phyloP scores from a whole-genome alignment of 805 yeast species.

The Sugiyamaella marilandica region DNA sequence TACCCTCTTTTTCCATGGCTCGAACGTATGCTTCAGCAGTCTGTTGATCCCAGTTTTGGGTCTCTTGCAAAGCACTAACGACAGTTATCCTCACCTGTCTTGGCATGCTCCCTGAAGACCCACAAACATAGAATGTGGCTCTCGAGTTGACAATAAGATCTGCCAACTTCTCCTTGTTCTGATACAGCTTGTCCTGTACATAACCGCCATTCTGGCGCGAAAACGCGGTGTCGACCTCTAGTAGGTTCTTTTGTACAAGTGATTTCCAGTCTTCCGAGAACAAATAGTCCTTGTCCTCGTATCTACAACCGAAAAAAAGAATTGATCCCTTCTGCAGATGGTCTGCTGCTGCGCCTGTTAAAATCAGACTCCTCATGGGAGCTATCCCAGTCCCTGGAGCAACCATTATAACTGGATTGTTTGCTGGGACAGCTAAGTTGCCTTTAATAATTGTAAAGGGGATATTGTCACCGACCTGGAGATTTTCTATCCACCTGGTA shows the following conservation, averaged over 20 bases:
- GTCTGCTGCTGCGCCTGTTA: constrained; percentile 22
- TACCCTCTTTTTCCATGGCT: constrained; percentile 55
- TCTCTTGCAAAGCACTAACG: constrained; percentile 50
- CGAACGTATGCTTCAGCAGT: constrained; percentile 49
- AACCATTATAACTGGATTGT: constrained; percentile 59
- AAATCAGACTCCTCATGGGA: constrained; percentile 74
- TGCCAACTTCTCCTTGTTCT: constrained; percentile 44
- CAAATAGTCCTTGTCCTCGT: constrained; percentile 58
- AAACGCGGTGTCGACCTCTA: constrained; percentile 39
- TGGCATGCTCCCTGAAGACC: constrained; percentile 94
- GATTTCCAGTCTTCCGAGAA: constrained; percentile 53
- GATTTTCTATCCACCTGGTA: constrained; percentile 62
- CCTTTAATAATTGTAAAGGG: constrained; percentile 43
- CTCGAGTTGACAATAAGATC: constrained; percentile 48
- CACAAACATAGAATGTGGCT: constrained; percentile 80
- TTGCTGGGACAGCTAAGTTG: constrained; percentile 34
- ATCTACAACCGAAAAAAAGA: constrained; percentile 74
- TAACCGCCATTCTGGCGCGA: constrained; percentile 51
- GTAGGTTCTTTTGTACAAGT: constrained; percentile 33
- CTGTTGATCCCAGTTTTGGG: constrained; percentile 41
- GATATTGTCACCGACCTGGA: constrained; percentile 46
- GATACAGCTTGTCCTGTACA: constrained; percentile 71
- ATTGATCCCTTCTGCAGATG: constrained; percentile 31
- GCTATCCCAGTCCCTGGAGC: constrained; percentile 98
- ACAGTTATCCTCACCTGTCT: constrained; percentile 77